Conservation (phyloP, 2,329 filamentous ascomycete genomes). For the Aspergillus uvarum region DNA sequence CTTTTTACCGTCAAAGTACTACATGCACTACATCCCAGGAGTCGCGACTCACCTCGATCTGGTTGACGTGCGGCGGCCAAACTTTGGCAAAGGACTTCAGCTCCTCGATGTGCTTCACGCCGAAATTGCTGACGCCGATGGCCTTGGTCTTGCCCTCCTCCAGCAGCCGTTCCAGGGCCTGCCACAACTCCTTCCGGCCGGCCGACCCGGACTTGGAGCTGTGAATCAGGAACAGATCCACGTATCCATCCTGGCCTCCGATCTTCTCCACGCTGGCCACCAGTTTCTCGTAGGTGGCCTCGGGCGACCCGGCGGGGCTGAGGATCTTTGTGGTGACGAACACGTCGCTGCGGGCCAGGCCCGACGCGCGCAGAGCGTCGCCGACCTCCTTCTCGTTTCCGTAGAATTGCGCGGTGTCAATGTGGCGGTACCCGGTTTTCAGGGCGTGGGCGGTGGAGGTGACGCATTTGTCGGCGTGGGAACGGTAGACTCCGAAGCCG, state of each 20-base stretch:
- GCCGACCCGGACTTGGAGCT: conserved; percentile 57
- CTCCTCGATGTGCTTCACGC: conserved; percentile 66
- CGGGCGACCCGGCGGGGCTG: conserved; percentile 52
- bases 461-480: conserved; percentile 55
- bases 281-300: conserved; percentile 60
- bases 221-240: conserved; percentile 72
- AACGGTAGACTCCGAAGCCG: conserved; percentile 71
- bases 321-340: conserved; percentile 73
- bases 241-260: conserved; percentile 59
- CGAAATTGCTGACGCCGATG: conserved; percentile 74
- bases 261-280: conserved; percentile 65
- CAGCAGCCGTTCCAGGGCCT: conserved; percentile 62
- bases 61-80: conserved; percentile 71
- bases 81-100: conserved; percentile 64
- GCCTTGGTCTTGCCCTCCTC: conserved; percentile 60
- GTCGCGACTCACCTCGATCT: conserved; percentile 61
- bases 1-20: not conserved
- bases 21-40: not conserved
- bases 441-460: conserved; percentile 59
- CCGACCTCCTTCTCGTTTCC: conserved; percentile 68
- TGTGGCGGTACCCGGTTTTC: conserved; percentile 53
- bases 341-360: conserved; percentile 54
- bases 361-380: conserved; percentile 58
- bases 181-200: conserved; percentile 63
- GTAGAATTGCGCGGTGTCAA: conserved; percentile 66